phyloP scores from a whole-genome alignment of 495 filamentous ascomycete genomes.

The Annulohypoxylon nitens region DNA sequence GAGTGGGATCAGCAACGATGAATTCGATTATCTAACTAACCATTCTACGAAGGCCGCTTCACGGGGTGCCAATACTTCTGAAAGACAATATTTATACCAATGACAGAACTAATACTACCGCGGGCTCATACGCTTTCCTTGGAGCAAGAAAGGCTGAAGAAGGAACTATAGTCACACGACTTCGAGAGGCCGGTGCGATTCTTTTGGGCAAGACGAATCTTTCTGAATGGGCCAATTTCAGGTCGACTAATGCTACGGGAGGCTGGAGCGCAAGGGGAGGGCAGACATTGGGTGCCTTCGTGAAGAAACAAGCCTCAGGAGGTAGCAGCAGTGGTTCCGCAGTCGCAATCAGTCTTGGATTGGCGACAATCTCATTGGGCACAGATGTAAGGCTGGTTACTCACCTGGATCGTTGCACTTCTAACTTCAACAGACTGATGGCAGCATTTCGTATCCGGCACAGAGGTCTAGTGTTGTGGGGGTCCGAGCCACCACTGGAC shows the following conservation, averaged over 20 bases:
- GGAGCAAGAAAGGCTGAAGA: slow-evolving; percentile 62
- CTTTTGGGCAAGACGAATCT: slow-evolving; percentile 61
- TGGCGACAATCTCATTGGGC: slow-evolving; percentile 52
- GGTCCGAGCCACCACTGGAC: slow-evolving; percentile 36
- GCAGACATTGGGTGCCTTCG: slow-evolving; percentile 60
- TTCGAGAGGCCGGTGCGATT: slow-evolving; percentile 61
- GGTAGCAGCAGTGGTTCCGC: slow-evolving; percentile 56
- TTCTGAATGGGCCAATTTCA: slow-evolving; percentile 58
- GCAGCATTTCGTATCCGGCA: background rate
- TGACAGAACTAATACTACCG: slow-evolving; percentile 49
- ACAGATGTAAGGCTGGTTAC: slow-evolving; percentile 51
- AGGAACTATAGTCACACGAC: slow-evolving; percentile 56
- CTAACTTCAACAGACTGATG: background rate
- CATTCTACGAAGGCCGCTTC: slow-evolving; percentile 34
- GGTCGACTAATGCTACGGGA: slow-evolving; percentile 54
- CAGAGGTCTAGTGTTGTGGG: background rate
- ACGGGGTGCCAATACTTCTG: slow-evolving; percentile 56
- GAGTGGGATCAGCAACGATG: background rate
- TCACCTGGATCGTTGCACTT: background rate
- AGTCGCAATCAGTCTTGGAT: slow-evolving; percentile 53
- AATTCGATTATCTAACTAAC: background rate
- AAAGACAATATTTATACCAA: slow-evolving; percentile 57
- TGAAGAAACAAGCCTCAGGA: slow-evolving; percentile 53
- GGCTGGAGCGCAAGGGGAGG: slow-evolving; percentile 63
- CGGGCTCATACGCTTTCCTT: slow-evolving; percentile 70